phyloP scores from a whole-genome alignment of 108 stramenopile species.

The Pseudonitzschia multiseries region DNA sequence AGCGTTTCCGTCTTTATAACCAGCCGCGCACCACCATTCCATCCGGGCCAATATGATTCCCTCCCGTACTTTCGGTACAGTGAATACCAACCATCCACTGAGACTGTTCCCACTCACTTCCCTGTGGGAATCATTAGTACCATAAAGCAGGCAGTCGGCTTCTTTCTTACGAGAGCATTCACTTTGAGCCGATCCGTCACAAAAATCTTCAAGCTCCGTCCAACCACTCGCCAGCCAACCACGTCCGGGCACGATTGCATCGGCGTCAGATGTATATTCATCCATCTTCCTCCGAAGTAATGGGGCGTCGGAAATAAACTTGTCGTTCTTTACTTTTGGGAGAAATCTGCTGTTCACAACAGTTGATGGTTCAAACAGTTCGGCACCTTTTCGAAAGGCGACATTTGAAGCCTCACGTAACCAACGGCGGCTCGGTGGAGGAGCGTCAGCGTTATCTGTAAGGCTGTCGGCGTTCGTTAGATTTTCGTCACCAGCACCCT shows the following conservation, averaged over 20 bases:
- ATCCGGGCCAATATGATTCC: slow-evolving; percentile 27
- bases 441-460: not conserved
- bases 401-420: slow-evolving; percentile 3
- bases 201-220: not conserved
- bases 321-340: not conserved
- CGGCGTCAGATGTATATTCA: not conserved
- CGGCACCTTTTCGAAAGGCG: slow-evolving; percentile 9
- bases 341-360: not conserved
- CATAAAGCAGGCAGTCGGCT: slow-evolving; percentile 6
- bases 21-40: slow-evolving; percentile 28
- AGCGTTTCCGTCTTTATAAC: not conserved
- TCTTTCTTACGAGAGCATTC: slow-evolving; percentile 4
- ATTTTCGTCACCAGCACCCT: not conserved
- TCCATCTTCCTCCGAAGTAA: not conserved
- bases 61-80: slow-evolving; percentile 22
- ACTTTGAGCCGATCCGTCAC: slow-evolving; percentile 21
- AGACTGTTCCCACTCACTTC: slow-evolving; percentile 12
- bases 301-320: not conserved
- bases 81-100: slow-evolving; percentile 35
- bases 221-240: slow-evolving; percentile 23
- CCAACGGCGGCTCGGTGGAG: slow-evolving; percentile 13
- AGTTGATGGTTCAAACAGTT: not conserved
- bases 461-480: not conserved
- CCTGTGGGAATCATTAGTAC: slow-evolving; percentile 8
- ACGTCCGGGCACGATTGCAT: slow-evolving; percentile 26